Percentiles rank a stretch among this genome's conserved stretches.
phyloP scores from a whole-genome alignment of 345 rosid genomes.

The Mercurialis annua region DNA sequence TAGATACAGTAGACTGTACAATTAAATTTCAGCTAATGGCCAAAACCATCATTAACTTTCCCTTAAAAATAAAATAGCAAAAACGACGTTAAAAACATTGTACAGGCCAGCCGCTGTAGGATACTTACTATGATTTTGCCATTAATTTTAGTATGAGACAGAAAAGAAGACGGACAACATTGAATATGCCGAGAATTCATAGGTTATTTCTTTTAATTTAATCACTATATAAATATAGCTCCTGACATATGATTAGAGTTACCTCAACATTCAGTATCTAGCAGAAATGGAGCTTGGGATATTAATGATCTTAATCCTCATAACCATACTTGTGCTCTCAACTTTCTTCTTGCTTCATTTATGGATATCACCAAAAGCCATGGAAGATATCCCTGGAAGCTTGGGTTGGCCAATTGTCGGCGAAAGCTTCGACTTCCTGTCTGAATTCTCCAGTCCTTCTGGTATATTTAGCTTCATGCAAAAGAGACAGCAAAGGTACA shows the following conservation, averaged over 20 bases:
- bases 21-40: too few species aligned
- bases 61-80: not conserved
- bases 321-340: slow-evolving; percentile 24
- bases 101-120: not conserved
- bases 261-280: not conserved
- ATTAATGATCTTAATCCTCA: slow-evolving; percentile 25
- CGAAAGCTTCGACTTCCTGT: slow-evolving; percentile 55
- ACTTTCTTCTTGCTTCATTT: slow-evolving; percentile 24
- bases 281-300: slow-evolving; percentile 43
- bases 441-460: slow-evolving; percentile 50
- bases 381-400: slow-evolving; percentile 56
- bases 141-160: not conserved
- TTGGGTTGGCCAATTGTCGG: slow-evolving; percentile 62
- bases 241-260: not conserved
- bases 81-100: not conserved
- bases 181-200: slow-evolving; percentile 2
- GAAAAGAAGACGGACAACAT: not conserved
- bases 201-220: not conserved
- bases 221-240: not conserved
- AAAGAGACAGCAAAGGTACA: slow-evolving; percentile 55
- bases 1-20: not conserved
- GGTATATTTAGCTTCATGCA: slow-evolving; percentile 59
- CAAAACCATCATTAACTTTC: not conserved
- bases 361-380: slow-evolving; percentile 47
- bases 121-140: not conserved